Evolutionary conservation across 2,329 filamentous ascomycete genomes (phyloP).

Genomic region (Talaromyces sp.): DNA sequence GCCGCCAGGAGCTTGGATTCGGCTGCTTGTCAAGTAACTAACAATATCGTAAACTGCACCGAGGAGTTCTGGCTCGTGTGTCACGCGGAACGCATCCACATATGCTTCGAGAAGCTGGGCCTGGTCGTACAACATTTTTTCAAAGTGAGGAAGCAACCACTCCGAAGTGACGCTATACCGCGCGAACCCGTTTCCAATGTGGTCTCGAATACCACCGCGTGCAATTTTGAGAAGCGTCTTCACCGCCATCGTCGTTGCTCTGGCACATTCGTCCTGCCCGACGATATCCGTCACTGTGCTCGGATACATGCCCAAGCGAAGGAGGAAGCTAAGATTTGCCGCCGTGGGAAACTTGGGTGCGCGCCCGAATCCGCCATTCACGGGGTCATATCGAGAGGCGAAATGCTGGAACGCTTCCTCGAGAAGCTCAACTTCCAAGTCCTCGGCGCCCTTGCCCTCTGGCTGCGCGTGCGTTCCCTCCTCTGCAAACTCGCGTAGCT

Average conservation of each 20-base stretch:
- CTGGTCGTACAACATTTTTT: constrained; percentile 95
- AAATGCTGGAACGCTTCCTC: constrained; percentile 87
- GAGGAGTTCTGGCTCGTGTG: constrained; percentile 65
- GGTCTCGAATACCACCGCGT: constrained; percentile 66
- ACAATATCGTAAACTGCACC: constrained; percentile 76
- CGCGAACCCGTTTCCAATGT: constrained; percentile 72
- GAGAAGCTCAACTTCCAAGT: constrained; percentile 81
- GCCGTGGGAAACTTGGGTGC: constrained; percentile 90
- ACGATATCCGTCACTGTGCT: constrained; percentile 76
- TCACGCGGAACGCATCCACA: constrained; percentile 75
- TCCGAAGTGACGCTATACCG: constrained; percentile 86
- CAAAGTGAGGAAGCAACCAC: constrained; percentile 93
- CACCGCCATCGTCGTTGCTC: constrained; percentile 73
- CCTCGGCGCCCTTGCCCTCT: constrained; percentile 53
- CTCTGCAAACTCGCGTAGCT: constrained; percentile 81
- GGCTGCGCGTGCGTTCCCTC: constrained; percentile 63
- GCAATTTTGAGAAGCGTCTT: constrained; percentile 76
- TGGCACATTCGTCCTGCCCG: constrained; percentile 70
- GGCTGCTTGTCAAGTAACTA: constrained; percentile 73
- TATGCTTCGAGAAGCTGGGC: constrained; percentile 79
- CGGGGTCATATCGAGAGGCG: constrained; percentile 70
- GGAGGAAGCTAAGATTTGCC: constrained; percentile 74
- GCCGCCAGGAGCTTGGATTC: constrained; percentile 63
- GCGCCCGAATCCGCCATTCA: constrained; percentile 72
- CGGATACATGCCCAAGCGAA: constrained; percentile 69